A percentile compares a stretch with the other conserved stretches of the same genome.
Conservation (phyloP, 164 flowering plant species). For the Liquidambar formosana region DNA sequence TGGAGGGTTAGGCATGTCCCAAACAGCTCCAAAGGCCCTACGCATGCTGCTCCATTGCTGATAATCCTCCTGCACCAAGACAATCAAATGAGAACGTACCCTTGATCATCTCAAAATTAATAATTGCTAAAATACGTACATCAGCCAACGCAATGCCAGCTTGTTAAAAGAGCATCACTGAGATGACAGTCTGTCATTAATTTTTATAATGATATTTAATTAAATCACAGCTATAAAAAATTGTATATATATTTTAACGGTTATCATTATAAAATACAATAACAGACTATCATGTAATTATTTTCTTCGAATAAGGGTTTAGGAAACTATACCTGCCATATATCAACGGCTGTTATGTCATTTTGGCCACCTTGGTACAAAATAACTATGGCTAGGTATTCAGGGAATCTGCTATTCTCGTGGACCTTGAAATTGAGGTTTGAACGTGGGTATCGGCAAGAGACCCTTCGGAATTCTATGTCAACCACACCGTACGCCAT, state of each 20-base stretch:
- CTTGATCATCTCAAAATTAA: no score
- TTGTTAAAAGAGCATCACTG: no score
- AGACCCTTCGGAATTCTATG: slow-evolving; percentile 60
- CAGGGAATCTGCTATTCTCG: slow-evolving; percentile 59
- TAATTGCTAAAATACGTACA: no score
- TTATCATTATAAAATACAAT: no score
- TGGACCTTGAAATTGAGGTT: slow-evolving; percentile 62
- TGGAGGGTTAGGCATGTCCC: slow-evolving; percentile 53
- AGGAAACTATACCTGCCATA: slow-evolving; percentile 60
- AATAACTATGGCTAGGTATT: slow-evolving; percentile 63
- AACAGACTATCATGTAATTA: no score
- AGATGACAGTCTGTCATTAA: no score
- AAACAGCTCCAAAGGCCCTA: slow-evolving; percentile 62
- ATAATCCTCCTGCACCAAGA: slow-evolving; percentile 54
- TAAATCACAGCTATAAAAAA: no score
- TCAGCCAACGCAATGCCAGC: no score
- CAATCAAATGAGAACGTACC: no score
- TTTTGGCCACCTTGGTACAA: slow-evolving; percentile 58
- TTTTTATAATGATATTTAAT: no score
- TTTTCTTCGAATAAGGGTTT: no score
- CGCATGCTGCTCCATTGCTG: slow-evolving; percentile 72
- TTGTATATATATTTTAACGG: no score
- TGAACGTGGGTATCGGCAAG: slow-evolving; percentile 56
- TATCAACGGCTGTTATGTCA: slow-evolving; percentile 54
- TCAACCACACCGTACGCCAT: slow-evolving; percentile 73